Evolutionary conservation across 805 yeast genomes (phyloP), one percentile per base, ranked within the genome.

Genomic region (Wickerhamiella sorbophila): DNA sequence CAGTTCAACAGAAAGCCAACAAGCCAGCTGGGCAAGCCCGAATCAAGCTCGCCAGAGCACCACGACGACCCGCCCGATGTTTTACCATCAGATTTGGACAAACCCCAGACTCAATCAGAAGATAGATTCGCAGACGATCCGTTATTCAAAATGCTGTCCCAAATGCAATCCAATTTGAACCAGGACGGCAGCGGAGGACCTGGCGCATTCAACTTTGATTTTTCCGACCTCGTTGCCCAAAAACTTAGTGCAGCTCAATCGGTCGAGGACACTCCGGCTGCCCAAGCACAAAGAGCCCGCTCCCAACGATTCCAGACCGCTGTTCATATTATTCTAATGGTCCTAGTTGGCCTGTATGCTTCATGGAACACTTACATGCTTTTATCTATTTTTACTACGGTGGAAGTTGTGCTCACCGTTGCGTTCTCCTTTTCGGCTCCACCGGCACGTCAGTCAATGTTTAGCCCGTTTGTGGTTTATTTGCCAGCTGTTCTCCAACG

Each of bases 401-500:
- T 44, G 8, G 50, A 59, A 45, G 36, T 51, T 5, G 44, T 42
- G 8, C 39, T 58, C 35, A 46, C 50, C 10, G 43, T 53, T n/a
- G 19, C 50, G n/a, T 49, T 53, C 31, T 43, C 48, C 36, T 17
- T 52, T n/a, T 6, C 15, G 33, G 16, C 31, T 52, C 9, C 61
- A 57, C 19, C 51, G 47, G 33, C 45, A 45, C 24, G 42, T 48
- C 15, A 47, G 39, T 14, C 49, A 44, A 10, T 17, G 53, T 36
- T 56, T 17, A 51, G 50, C 12, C 50, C 52, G 8, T 39, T 59
- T 33, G 45, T 58, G 4, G 44, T 46, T 10, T 52, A 54, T 48
- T 46, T 59, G 27, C 63, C 63, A 2, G 39, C 35, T 15, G 49
- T 50, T 12, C 52, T 54, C 38, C 46, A 49, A 27, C 41, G 45